Evolutionary conservation across 1,139 yeast genomes (phyloP).

Genomic region (Martiniozyma asiatica): DNA sequence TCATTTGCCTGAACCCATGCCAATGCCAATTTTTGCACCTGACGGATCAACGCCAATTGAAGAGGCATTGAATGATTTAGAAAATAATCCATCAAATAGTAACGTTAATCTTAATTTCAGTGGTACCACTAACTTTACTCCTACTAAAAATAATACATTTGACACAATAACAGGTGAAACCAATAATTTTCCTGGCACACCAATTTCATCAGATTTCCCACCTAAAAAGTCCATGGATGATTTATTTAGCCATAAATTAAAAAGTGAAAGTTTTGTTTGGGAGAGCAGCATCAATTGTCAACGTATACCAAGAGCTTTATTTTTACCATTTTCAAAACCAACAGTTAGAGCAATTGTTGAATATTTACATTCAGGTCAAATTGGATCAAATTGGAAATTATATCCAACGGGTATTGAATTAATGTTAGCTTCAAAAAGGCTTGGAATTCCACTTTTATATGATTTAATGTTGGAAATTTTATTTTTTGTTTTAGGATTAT

Average conservation of each 20-base stretch:
- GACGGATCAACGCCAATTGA: constrained; percentile 5
- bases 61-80: neutral
- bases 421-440: constrained; percentile 48
- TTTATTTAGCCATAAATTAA: neutral
- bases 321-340: constrained; percentile 51
- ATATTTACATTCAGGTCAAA: constrained; percentile 66
- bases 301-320: constrained; percentile 48
- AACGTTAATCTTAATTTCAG: too few relatives aligned
- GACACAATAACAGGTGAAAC: too few relatives aligned
- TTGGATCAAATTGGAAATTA: constrained; percentile 60
- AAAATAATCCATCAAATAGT: too few relatives aligned
- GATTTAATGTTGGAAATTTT: constrained; percentile 58
- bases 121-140: too few relatives aligned
- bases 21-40: constrained; percentile 29
- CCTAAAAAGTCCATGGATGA: too few relatives aligned
- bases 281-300: constrained; percentile 1
- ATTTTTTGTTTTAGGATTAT: constrained; percentile 53
- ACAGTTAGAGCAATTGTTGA: constrained; percentile 59
- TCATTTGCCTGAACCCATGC: constrained; percentile 25
- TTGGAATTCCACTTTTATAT: constrained; percentile 55
- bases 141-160: too few relatives aligned
- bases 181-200: too few relatives aligned
- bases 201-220: too few relatives aligned
- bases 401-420: constrained; percentile 58
- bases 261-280: neutral